These are phyloP conservation scores for Colletotrichum camelliae DNA, from an alignment of 2,329 filamentous ascomycete genomes.

Conservation along the genomic window DNA sequence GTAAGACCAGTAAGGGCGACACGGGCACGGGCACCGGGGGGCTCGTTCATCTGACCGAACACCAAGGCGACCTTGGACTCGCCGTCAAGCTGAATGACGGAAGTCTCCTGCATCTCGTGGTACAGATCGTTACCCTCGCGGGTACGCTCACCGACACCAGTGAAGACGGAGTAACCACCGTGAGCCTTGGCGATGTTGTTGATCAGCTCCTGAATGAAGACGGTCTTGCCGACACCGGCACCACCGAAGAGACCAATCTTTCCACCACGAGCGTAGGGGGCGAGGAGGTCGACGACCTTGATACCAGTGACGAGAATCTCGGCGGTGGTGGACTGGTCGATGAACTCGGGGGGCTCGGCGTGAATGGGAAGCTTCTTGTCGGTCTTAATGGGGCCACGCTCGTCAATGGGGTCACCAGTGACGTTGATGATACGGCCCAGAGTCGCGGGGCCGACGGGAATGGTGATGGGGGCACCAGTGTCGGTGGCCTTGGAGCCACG, in stretches of 20 bases:
- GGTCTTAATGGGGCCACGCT: conserved; percentile 97
- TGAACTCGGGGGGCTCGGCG: conserved; percentile 90
- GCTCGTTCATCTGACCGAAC: conserved; percentile 99
- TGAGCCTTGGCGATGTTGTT: conserved; percentile 99
- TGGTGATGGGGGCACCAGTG: conserved; percentile 93
- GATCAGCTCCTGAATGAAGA: conserved; percentile 99
- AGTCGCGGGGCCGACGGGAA: conserved; percentile 91
- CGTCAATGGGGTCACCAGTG: conserved; percentile 99
- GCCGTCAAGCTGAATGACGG: conserved; percentile 98
- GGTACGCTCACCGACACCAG: conserved; percentile 99
- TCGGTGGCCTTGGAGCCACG: conserved; percentile 86
- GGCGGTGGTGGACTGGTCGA: conserved; percentile 93
- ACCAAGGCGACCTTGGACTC: conserved; percentile 99
- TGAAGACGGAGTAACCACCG: conserved; percentile 99
- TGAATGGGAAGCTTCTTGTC: conserved; percentile 90
- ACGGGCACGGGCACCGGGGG: conserved; percentile 99
- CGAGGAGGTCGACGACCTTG: conserved; percentile 99
- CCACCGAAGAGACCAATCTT: conserved; percentile 99
- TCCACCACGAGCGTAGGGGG: conserved; percentile 99
- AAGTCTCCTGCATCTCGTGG: conserved; percentile 99
- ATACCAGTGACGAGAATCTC: conserved; percentile 99
- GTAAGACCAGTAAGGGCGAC: conserved; percentile 93
- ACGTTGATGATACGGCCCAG: conserved; percentile 99
- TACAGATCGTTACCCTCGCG: conserved; percentile 99
- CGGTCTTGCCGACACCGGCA: conserved; percentile 99